Evolutionary conservation across 306 rosid genomes (phyloP), one percentile per base, ranked within the genome.

Genomic region (Vigna unguiculata): DNA sequence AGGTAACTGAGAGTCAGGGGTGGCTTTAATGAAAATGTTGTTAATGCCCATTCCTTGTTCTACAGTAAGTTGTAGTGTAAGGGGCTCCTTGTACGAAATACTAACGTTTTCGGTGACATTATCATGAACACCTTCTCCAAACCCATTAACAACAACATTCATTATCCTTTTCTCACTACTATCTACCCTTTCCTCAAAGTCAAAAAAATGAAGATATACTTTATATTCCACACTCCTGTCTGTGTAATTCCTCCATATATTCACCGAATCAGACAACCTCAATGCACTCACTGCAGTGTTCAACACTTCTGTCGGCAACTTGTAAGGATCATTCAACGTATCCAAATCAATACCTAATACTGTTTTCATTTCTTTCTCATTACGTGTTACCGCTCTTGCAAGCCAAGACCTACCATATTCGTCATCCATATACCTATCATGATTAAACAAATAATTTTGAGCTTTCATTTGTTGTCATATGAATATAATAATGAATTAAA

Each of bases 191-290:
- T 53, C 46, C 11, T 53, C 55, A 12, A 51, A 51, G 28, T 78
- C 71, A 34, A 4, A 59, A 48, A 78, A 78, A 24, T 59, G 71
- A 70, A 78, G 52, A 13, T 78, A 70, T 12, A 36, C n/a, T 15
- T 59, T 63, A 2, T 40, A 68, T 10, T 38, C 66, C 13, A 2
- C 5, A n/a, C 8, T 3, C 11, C 4, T 22, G 12, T 5, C 3
- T 2, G 2, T n/a, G 10, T 2, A 3, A 14, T 0, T 28, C 1
- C 9, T 6, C 22, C 11, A 0, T 8, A 36, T 10, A 34, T 47
- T 7, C 43, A 32, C 28, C 9, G 77, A 49, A 34, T 13, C 16
- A 1, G 28, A 47, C 21, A 22, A 2, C 5, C 22, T 47, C 0
- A 0, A 6, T 5, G 71, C 12, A 13, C 13, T 20, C 0, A 21